Base-by-base conservation (phyloP, 2,329 filamentous ascomycete genomes). In the Davidsoniella eucalypti region DNA sequence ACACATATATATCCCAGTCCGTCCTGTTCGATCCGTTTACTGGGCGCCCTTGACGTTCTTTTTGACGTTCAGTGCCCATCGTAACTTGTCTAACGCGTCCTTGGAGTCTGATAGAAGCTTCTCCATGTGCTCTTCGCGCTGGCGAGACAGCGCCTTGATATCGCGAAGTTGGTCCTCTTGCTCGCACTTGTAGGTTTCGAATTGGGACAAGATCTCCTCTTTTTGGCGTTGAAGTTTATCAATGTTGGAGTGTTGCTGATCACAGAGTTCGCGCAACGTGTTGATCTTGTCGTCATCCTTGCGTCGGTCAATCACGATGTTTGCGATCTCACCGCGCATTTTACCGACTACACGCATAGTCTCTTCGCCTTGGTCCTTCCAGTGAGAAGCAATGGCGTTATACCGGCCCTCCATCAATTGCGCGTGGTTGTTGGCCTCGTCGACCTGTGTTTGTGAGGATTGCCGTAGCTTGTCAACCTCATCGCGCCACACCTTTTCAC, bases 221-320 rank as follows among this genome's bases (percentile, higher is more conserved):
- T 84, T 83, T 58, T 82, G 73, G 45, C 71, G 69, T 52, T 66
- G 65, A 21, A 80, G 65, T 52, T 76, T 69, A 51, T 75, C 73
- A 52, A 84, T 72, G 57, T 85, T 83, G 58, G 73, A 71, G 55
- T 83, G 75, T 60, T 86, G 78, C 63, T 87, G 82, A 55, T 86
- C 81, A 60, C 77, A 81, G 29, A 87, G 69, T 53, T 84, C 78
- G 47, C 78, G 71, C 47, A 87, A 67, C 29, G 75, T 77, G 54
- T 67, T 70, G 56, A 83, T 78, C 63, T 73, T 77, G 59, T 74
- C 71, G 57, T 80, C 76, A 58, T 84, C 79, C 47, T 66, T 67
- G 54, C 64, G 68, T 52, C 78, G 68, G 58, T 79, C 73, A 38
- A 71, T 67, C 44, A 72, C 67, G 38, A 84, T 63, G 8, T 61